Base-by-base conservation (phyloP, 345 rosid species). In the Leavenworthia alabamica region DNA sequence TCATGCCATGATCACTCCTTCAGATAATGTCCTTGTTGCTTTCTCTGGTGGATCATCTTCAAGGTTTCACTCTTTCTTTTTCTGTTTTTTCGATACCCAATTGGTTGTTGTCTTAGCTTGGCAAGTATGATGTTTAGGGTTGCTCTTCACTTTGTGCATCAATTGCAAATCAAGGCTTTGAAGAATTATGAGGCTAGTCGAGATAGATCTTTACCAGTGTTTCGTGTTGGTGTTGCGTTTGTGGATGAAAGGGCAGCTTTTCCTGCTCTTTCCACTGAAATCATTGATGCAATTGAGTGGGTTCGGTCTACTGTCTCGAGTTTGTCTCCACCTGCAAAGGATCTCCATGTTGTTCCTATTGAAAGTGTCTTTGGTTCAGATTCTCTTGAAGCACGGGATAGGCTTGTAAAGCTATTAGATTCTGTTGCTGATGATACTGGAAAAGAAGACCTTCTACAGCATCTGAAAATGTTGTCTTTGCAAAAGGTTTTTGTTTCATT, bases 21-120 rank as follows among this genome's bases (percentile, higher is more conserved):
- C 88, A 4, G 99, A 89, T 68, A 81, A 89, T 5, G 88, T 87
- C 16, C 97, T 87, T 36, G 89, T 93, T 17, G 96, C 99, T 26
- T 86, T 93, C 86, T 89, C 99, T 3, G 99, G 96, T 6, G 97
- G 96, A 46, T 77, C 88, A 54, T 73, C 87, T 71, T 93, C 99
- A 59, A 83, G 98, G 95, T 85, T 49, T 71, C 6, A 29, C 60
- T 32, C 17, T 10, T 2, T 16, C 3, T 1, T 3, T 7, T 11
- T n/a, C 0, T 5, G 9, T 12, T 46, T 26, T 43, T 29, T 42
- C 6, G 16, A 13, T 55, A 5, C 7, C 5, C 6, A 17, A 4
- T 12, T 49, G 48, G 36, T 56, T 64, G 16, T 56, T 40, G 24
- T 47, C 20, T 56, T 7, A 55, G 16, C 12, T 45, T 41, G 24